Evolutionary conservation across 768 basidiomycete genomes (phyloP).

Genomic region (Lactarius indigo): DNA sequence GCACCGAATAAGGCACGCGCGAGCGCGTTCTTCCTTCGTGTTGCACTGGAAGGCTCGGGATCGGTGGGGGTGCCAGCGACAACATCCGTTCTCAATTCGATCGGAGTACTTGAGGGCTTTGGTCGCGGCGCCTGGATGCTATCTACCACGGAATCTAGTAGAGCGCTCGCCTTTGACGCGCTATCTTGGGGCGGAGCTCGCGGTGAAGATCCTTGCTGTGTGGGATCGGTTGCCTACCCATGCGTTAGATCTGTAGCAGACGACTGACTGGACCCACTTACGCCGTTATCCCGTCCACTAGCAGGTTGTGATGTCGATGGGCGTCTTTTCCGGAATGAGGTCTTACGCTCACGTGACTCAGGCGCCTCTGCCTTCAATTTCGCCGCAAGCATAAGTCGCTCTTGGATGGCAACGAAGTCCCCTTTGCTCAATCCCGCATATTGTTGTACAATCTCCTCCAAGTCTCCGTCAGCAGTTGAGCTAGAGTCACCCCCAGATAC

Average conservation of each 20-base stretch:
- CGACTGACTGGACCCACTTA: conserved; percentile 27
- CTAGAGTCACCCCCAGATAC: conserved; percentile 42
- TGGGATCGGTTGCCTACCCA: conserved; percentile 56
- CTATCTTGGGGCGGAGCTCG: conserved; percentile 43
- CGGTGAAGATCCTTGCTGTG: conserved; percentile 40
- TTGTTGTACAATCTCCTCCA: conserved; percentile 63
- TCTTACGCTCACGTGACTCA: conserved; percentile 58
- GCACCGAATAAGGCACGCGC: conserved; percentile 71
- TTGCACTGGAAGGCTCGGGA: conserved; percentile 36
- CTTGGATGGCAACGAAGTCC: conserved; percentile 72
- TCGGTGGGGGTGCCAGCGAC: conserved; percentile 38
- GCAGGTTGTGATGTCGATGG: conserved; percentile 84
- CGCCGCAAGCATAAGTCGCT: conserved; percentile 66
- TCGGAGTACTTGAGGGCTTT: conserved; percentile 16
- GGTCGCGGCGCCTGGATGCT: conserved; percentile 39
- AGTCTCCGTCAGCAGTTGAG: conserved; percentile 49
- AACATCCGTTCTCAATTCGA: conserved; percentile 8
- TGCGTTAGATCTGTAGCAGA: neutral
- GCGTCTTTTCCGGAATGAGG: conserved; percentile 69
- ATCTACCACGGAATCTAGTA: conserved; percentile 60
- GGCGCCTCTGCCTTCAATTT: conserved; percentile 52
- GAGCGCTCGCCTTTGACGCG: conserved; percentile 56
- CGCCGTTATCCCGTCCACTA: conserved; percentile 46
- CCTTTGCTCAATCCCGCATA: conserved; percentile 65
- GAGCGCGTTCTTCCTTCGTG: conserved; percentile 61